A percentile compares a stretch with the other conserved stretches of the same genome.
phyloP scores from a whole-genome alignment of 1,284 basidiomycete genomes.

The Neolentinus lepideus region DNA sequence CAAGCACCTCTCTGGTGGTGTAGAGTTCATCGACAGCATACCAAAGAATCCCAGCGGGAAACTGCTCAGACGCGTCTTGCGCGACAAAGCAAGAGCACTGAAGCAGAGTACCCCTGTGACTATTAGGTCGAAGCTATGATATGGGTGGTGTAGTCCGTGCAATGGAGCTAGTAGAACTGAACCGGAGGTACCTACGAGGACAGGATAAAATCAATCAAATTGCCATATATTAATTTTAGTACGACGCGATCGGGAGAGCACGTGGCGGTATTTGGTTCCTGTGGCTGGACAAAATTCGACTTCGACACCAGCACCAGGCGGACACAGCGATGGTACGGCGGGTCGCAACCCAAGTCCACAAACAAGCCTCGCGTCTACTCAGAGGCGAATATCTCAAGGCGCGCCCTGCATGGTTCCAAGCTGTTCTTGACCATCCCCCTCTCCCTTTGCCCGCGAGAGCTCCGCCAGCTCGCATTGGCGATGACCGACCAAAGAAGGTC shows the following conservation, averaged over 20 bases:
- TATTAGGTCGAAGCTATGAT: slow-evolving; percentile 8
- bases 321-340: slow-evolving; percentile 46
- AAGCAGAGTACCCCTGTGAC: slow-evolving; percentile 2
- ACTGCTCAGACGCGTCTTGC: slow-evolving; percentile 47
- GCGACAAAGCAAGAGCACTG: slow-evolving; percentile 35
- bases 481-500: slow-evolving; percentile 30
- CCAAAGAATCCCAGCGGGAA: slow-evolving; percentile 74
- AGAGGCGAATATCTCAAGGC: slow-evolving; percentile 59
- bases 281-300: background rate
- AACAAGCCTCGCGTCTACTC: slow-evolving; percentile 81
- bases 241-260: background rate
- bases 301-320: background rate
- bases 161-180: no score
- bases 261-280: background rate
- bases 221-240: no score
- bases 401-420: slow-evolving; percentile 82
- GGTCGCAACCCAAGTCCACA: slow-evolving; percentile 84
- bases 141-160: no score
- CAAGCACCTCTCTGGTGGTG: slow-evolving; percentile 61
- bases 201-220: background rate
- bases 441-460: slow-evolving; percentile 76
- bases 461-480: slow-evolving; percentile 47
- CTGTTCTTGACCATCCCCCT: slow-evolving; percentile 85
- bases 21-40: slow-evolving; percentile 60
- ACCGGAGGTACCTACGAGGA: background rate